Evolutionary conservation across 306 rosid genomes (phyloP).

Genomic region (Inga laurina): DNA sequence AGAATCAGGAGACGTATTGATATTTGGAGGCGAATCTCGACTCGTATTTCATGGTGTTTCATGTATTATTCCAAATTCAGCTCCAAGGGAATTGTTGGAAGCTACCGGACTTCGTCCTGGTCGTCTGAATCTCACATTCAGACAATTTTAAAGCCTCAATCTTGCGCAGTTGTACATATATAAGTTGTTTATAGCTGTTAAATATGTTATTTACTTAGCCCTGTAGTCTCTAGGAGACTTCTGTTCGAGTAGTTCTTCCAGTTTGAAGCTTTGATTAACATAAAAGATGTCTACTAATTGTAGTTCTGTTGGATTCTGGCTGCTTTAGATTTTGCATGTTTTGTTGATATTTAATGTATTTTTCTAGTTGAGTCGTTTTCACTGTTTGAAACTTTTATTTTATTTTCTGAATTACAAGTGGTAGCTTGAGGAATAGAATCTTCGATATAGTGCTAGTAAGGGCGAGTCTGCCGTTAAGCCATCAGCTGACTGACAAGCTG

Average conservation of each 20-base stretch:
- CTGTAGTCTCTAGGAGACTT: neutral
- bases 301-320: neutral
- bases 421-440: no score
- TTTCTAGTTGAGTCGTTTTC: neutral
- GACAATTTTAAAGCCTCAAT: constrained; percentile 40
- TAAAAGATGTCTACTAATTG: neutral
- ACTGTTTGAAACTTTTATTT: neutral
- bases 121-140: constrained; percentile 72
- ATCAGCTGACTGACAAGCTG: no score
- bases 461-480: no score
- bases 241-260: neutral
- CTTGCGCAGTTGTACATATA: neutral
- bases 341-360: neutral
- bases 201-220: neutral
- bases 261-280: neutral
- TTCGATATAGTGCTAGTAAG: no score
- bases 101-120: constrained; percentile 54
- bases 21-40: constrained; percentile 72
- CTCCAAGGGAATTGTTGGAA: constrained; percentile 46
- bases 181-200: neutral
- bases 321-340: neutral
- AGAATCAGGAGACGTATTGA: constrained; percentile 73
- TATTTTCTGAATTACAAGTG: no score
- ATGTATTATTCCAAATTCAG: constrained; percentile 53
- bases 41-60: constrained; percentile 72